A percentile compares a stretch with the other conserved stretches of the same genome.
phyloP scores from a whole-genome alignment of 805 yeast genomes.

The Lipomyces spencermartinsiae region DNA sequence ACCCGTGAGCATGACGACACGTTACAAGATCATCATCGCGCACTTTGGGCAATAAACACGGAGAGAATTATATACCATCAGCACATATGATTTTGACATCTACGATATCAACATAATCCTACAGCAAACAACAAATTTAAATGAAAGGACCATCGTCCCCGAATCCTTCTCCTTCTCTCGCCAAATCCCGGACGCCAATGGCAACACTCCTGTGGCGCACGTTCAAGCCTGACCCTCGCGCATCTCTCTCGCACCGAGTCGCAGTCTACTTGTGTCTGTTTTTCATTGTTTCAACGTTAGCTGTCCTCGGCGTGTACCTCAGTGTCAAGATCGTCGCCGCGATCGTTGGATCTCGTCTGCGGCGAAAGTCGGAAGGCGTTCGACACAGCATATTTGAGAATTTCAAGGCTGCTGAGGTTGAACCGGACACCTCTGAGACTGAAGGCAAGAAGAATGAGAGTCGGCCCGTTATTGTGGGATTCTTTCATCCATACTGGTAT shows the following conservation, averaged over 20 bases:
- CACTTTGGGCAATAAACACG: neutral
- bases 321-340: constrained; percentile 17
- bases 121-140: neutral
- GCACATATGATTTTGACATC: neutral
- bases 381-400: constrained; percentile 18
- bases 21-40: neutral
- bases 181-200: neutral
- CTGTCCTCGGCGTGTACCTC: constrained; percentile 17
- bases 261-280: constrained; percentile 26
- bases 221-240: constrained; percentile 19
- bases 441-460: constrained; percentile 9
- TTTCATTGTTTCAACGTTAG: constrained; percentile 22
- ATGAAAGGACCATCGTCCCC: constrained; percentile 12
- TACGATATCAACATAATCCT: neutral
- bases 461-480: constrained; percentile 64
- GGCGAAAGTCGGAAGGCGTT: constrained; percentile 17
- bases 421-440: constrained; percentile 3
- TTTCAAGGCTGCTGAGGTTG: neutral
- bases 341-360: constrained; percentile 20
- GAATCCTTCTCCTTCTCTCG: neutral
- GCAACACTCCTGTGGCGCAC: constrained; percentile 11
- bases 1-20: neutral
- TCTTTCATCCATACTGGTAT: constrained; percentile 80
- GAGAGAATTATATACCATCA: neutral
- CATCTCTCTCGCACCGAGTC: constrained; percentile 7